Evolutionary conservation across 495 filamentous ascomycete species (phyloP), one percentile per base, ranked within the genome.

Genomic region (Mytilinidion resinicola): DNA sequence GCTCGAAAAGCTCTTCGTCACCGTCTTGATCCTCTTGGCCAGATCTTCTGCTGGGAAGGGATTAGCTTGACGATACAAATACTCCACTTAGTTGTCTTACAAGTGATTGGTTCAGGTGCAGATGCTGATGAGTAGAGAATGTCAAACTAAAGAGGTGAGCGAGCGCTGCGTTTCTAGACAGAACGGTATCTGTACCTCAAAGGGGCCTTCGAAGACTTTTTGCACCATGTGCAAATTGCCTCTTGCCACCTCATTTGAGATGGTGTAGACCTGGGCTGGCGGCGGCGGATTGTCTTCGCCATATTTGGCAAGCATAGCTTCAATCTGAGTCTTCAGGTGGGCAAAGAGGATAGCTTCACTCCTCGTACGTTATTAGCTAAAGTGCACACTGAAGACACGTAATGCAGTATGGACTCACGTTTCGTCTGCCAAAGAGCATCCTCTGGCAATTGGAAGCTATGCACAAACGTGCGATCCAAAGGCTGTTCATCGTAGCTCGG

Each of bases 151-250:
- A 55, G 19, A 43, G 6, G 2, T 30, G 50, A n/a, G 14, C 56
- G 20, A 52, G 19, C 30, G 53, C 7, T 4, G 11, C 12, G 9
- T n/a, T 55, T 11, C 1, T 55, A 25, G 8, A 35, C 5, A 51
- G 41, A 37, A 11, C 8, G 14, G 30, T 19, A 3, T 4, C 9
- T 60, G 51, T 75, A 83, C 80, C 77, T 88, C 89, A 69, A 97
- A 98, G 20, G 84, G 65, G 0, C 95, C 95, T 67, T 88, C 82
- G 69, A 96, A 98, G 3, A 91, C 80, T 72, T 96, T 97, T 71
- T 98, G 92, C 39, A 97, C 81, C 48, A 95, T 76, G 59, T 98
- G 93, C 4, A 90, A 64, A 66, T 97, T 97, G 12, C 92, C 95
- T 17, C 73, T 49, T 11, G 82, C 83, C 17, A 88, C 84, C 0